Evolutionary conservation across 805 yeast genomes (phyloP).

Genomic region (Yamadazyma tumulicola): DNA sequence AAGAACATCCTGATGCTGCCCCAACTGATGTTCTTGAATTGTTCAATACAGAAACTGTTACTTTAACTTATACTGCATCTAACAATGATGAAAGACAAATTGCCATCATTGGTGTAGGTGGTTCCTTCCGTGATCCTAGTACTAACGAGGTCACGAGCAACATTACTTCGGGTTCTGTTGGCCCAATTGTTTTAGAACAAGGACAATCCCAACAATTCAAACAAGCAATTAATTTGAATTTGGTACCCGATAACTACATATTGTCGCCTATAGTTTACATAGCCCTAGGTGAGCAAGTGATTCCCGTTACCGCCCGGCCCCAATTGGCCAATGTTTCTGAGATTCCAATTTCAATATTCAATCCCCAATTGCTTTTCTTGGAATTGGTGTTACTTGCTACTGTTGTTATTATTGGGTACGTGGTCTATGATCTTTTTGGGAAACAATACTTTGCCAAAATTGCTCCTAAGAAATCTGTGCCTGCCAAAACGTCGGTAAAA

Average conservation of each 20-base stretch:
- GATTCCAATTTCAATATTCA: conserved; percentile 62
- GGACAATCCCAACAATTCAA: conserved; percentile 49
- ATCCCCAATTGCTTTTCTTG: conserved; percentile 68
- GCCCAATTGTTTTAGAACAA: conserved; percentile 51
- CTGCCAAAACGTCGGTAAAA: conserved; percentile 12
- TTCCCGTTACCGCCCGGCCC: conserved; percentile 54
- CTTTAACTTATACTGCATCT: conserved; percentile 48
- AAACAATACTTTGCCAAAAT: conserved; percentile 32
- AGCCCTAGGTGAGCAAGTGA: conserved; percentile 45
- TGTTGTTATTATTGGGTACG: conserved; percentile 49
- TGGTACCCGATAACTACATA: conserved; percentile 54
- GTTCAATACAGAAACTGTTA: conserved; percentile 49
- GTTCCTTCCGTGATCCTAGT: conserved; percentile 54
- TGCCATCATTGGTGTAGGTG: conserved; percentile 66
- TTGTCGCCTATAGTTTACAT: conserved; percentile 60
- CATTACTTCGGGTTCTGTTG: conserved; percentile 61
- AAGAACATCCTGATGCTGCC: conserved; percentile 39
- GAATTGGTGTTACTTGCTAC: conserved; percentile 51
- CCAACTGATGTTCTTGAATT: conserved; percentile 41
- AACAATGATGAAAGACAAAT: conserved; percentile 56
- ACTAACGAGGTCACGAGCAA: conserved; percentile 53
- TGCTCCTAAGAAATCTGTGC: conserved; percentile 31
- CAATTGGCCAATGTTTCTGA: conserved; percentile 60
- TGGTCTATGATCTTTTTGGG: conserved; percentile 43
- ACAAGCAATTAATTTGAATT: conserved; percentile 58